These are phyloP conservation scores for Phoenix dactylifera DNA, from an alignment of 176 grass and related monocot genomes.

Conservation along the genomic window DNA sequence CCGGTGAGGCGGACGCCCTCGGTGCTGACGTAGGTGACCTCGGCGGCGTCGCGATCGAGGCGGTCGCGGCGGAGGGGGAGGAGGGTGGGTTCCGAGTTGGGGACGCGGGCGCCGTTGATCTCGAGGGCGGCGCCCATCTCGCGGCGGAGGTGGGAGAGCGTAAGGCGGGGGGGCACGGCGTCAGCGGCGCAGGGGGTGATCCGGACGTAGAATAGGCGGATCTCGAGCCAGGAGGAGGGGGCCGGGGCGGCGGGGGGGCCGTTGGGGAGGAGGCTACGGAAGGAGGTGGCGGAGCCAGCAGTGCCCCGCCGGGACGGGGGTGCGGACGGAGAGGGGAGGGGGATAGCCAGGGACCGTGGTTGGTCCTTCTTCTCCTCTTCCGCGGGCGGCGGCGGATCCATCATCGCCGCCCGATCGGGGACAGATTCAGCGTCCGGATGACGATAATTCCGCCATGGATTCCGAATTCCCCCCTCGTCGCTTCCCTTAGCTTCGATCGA, in stretches of 20 bases:
- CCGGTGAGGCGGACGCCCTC: slow-evolving; percentile 32
- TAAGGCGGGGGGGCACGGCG: slow-evolving; percentile 18
- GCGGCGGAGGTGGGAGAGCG: slow-evolving; percentile 41
- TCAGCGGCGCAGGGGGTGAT: slow-evolving; percentile 27
- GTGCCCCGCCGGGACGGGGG: not conserved
- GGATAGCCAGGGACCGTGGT: not conserved
- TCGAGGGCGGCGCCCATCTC: slow-evolving; percentile 20
- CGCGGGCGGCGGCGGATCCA: too few relatives aligned
- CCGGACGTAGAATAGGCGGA: slow-evolving; percentile 85
- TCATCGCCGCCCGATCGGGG: too few relatives aligned
- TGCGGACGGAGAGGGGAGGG: not conserved
- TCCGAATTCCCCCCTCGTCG: too few relatives aligned
- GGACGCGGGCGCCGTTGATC: slow-evolving; percentile 21
- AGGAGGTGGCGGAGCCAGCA: not conserved
- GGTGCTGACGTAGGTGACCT: slow-evolving; percentile 74
- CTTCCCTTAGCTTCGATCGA: too few relatives aligned
- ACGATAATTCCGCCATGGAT: too few relatives aligned
- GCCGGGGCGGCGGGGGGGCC: slow-evolving; percentile 12
- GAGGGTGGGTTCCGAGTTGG: not conserved
- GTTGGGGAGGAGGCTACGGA: slow-evolving; percentile 13
- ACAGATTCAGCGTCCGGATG: too few relatives aligned
- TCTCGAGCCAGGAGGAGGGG: slow-evolving; percentile 36
- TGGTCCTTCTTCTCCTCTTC: too few relatives aligned
- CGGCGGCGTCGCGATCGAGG: slow-evolving; percentile 37
- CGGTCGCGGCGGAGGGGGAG: slow-evolving; percentile 64